These are phyloP conservation scores for Escallonia rubra DNA, from an alignment of 129 eudicot species.

Conservation along the genomic window DNA sequence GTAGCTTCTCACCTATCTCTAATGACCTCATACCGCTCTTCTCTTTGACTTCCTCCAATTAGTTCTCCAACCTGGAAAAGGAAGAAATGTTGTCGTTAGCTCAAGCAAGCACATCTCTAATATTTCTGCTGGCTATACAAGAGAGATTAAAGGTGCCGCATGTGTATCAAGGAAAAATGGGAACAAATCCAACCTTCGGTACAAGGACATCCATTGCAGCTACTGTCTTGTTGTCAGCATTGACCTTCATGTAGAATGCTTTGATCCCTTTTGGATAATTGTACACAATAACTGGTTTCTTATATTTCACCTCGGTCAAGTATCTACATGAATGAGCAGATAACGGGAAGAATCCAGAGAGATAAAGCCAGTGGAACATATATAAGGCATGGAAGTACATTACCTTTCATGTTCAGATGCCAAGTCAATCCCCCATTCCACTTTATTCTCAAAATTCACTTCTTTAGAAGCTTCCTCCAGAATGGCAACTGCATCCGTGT, in stretches of 20 bases:
- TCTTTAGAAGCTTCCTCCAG: constrained; percentile 66
- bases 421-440: constrained; percentile 93
- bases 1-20: constrained; percentile 46
- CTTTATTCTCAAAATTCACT: constrained; percentile 72
- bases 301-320: constrained; percentile 66
- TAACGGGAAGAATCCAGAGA: constrained; percentile 3
- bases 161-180: not conserved
- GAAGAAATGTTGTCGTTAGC: not conserved
- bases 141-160: not conserved
- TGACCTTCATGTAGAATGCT: constrained; percentile 92
- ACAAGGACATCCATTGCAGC: constrained; percentile 99
- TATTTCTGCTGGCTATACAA: not conserved
- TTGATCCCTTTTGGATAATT: constrained; percentile 92
- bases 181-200: constrained; percentile 51
- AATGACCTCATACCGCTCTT: constrained; percentile 76
- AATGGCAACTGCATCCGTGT: constrained; percentile 74
- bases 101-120: not conserved
- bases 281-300: constrained; percentile 81
- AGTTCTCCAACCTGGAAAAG: constrained; percentile 77
- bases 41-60: constrained; percentile 95
- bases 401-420: constrained; percentile 98
- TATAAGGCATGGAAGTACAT: not conserved
- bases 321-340: constrained; percentile 36
- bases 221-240: constrained; percentile 78
- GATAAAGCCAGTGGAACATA: not conserved